These are phyloP conservation scores for Lunasporangiospora selenospora DNA, from an alignment of 192 early-diverging fungal genomes.

Conservation along the genomic window DNA sequence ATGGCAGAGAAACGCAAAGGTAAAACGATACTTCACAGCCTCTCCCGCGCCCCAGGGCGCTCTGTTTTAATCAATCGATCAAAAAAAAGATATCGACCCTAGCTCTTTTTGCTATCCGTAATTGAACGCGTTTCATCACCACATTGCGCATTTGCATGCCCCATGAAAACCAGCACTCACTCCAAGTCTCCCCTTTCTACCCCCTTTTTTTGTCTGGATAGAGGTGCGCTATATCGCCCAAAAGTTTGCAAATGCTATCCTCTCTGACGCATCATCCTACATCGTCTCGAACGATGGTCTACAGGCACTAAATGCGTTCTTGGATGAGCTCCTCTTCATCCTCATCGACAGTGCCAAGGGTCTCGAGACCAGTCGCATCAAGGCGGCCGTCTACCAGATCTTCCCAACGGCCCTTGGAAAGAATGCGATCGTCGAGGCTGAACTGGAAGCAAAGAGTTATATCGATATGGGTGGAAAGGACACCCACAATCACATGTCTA, in stretches of 20 bases:
- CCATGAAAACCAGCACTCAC: too few species aligned
- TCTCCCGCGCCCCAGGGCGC: background rate
- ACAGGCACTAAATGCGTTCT: conserved; percentile 59
- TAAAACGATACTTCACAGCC: conserved; percentile 1
- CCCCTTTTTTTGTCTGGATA: background rate
- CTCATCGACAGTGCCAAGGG: conserved; percentile 55
- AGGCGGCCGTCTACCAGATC: conserved; percentile 51
- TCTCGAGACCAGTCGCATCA: conserved; percentile 57
- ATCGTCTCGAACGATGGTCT: conserved; percentile 65
- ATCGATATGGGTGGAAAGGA: conserved; percentile 57
- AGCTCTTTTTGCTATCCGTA: background rate
- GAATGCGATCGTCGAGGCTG: conserved; percentile 65
- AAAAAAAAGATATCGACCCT: background rate
- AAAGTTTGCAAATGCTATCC: conserved; percentile 67
- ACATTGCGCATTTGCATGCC: background rate
- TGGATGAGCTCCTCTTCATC: conserved; percentile 62
- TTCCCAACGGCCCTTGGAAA: conserved; percentile 64
- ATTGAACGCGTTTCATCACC: background rate
- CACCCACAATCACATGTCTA: conserved; percentile 39
- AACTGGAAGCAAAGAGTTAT: conserved; percentile 64
- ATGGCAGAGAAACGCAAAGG: conserved; percentile 49
- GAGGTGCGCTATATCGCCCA: conserved; percentile 66
- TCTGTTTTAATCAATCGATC: background rate
- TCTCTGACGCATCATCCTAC: conserved; percentile 59
- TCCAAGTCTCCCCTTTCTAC: background rate